Base-by-base conservation (phyloP, 176 grass and related monocot species). In the Lolium multiflorum region DNA sequence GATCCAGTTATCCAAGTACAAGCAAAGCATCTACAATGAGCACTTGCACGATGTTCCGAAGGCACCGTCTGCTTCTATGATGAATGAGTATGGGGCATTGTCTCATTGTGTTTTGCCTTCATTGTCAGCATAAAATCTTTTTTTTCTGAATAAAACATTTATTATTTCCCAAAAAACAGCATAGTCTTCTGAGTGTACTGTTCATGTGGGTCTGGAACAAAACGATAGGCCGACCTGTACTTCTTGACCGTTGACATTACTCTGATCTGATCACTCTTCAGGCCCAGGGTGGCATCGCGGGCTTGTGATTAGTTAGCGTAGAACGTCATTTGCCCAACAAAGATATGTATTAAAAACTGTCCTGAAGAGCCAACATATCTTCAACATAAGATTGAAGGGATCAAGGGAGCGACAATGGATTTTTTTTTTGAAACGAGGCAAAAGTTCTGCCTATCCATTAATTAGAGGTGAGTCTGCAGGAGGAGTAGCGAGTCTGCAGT, bases 1-100 rank as follows among this genome's bases (percentile, higher is more conserved):
- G 56, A 17, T 57, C 17, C 68, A 68, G 44, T 37, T 26, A 64
- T 80, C 77, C 77, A 79, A 74, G 68, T 73, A 71, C 46, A 84
- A 85, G 83, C 47, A 67, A 85, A 22, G 73, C 59, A 77, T 77
- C 73, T 65, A 17, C 52, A 22, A 9, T 16, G 7, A 18, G 61
- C 57, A 65, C 6, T 38, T 66, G 8, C 41, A 16, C 7, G 35
- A 60, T 46, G 37, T 31, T 46, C 25, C 11, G 11, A 63, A 25
- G 60, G 22, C 60, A 63, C 60, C 61, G 11, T 64, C 61, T 64
- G 24, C 24, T 28, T 26, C 61, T 2, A 28, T 64, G 61, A 64
- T 64, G 24, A 63, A 11, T 63, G 22, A 6, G 61, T 28, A 64
- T 64, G 61, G 22, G 26, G 47, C 28, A 3, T 1, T 69, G 26